Evolutionary conservation across 495 filamentous ascomycete species (phyloP).

Genomic region (Annulohypoxylon nitens): DNA sequence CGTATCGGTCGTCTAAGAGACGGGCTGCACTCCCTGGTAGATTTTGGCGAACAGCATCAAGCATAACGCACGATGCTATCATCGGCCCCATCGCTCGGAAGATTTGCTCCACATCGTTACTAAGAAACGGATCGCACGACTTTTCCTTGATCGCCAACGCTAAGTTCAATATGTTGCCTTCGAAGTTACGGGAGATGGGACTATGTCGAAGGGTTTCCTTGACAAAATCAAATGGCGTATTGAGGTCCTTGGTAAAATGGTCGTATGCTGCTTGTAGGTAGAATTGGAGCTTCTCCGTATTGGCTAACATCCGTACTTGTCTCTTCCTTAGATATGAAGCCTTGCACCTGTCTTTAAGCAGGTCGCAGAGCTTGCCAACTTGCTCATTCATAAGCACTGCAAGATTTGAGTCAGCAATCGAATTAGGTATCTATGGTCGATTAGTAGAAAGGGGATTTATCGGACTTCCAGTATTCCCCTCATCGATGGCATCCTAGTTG

Average conservation of each 20-base stretch:
- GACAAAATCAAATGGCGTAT: constrained; percentile 70
- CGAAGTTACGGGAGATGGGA: constrained; percentile 64
- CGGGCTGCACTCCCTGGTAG: constrained; percentile 52
- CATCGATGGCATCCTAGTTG: too few species aligned
- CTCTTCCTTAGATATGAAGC: constrained; percentile 57
- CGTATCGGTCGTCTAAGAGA: constrained; percentile 50
- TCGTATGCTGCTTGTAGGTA: constrained; percentile 67
- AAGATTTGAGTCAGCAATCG: constrained; percentile 17
- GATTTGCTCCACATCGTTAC: constrained; percentile 52
- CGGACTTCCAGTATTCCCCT: background rate
- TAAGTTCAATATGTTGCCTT: constrained; percentile 66
- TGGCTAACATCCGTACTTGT: constrained; percentile 61
- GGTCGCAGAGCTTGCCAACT: constrained; percentile 59
- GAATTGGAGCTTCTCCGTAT: constrained; percentile 64
- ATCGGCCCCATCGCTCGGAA: constrained; percentile 64
- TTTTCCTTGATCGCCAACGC: constrained; percentile 60
- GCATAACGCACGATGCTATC: constrained; percentile 68
- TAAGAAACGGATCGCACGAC: constrained; percentile 39
- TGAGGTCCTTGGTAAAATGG: constrained; percentile 66
- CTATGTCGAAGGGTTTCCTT: constrained; percentile 60
- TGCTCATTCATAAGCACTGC: constrained; percentile 63
- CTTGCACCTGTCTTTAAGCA: constrained; percentile 57
- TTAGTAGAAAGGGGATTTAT: background rate
- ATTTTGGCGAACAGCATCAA: constrained; percentile 63
- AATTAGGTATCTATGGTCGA: background rate